phyloP scores from a whole-genome alignment of 345 rosid genomes.

The Adansonia digitata region DNA sequence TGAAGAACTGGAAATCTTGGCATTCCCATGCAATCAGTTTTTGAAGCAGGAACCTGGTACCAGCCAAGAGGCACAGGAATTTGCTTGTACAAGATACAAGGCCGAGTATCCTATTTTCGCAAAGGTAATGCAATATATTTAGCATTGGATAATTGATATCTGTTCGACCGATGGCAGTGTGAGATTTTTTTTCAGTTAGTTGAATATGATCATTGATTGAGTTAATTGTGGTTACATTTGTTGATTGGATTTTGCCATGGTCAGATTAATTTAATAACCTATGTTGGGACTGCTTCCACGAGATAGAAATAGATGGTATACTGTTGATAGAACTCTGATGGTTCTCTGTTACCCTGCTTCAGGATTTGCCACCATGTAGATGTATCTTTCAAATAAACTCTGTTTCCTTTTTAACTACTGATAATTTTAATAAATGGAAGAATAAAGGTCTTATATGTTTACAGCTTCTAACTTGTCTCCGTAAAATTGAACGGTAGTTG shows the following conservation, averaged over 20 bases:
- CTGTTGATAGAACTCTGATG: not conserved
- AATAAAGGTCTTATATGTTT: not conserved
- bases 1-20: constrained; percentile 57
- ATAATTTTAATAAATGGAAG: not conserved
- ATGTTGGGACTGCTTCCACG: not conserved
- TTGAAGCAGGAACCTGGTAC: constrained; percentile 19
- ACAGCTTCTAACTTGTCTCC: not conserved
- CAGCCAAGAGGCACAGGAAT: constrained; percentile 50
- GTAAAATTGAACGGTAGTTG: not conserved
- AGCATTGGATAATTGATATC: not conserved
- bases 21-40: constrained; percentile 93
- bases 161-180: not conserved
- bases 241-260: not conserved
- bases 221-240: not conserved
- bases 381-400: not conserved
- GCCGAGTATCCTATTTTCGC: constrained; percentile 42
- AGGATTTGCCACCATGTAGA: not conserved
- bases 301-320: not conserved
- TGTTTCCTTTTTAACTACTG: not conserved
- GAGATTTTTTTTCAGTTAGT: not conserved
- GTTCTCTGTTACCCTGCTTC: not conserved
- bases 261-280: not conserved
- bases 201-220: not conserved
- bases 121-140: constrained; percentile 1
- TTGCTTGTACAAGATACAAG: constrained; percentile 78